Conservation (phyloP, 2,329 filamentous ascomycete species). For the Epicoccum nigrum region DNA sequence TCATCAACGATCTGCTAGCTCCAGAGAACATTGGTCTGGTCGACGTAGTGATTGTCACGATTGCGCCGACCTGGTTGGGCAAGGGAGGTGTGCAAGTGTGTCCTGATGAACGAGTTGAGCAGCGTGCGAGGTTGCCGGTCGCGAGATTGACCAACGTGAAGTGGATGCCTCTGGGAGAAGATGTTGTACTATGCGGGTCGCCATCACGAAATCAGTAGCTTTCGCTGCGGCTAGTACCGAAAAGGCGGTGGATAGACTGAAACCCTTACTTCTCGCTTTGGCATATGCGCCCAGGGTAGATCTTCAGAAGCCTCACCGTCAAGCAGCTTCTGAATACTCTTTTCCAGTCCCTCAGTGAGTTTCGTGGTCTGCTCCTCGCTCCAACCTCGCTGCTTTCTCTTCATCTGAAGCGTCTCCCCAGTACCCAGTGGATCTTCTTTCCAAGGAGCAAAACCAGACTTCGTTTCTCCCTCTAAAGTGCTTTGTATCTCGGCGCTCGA, state of each 20-base stretch:
- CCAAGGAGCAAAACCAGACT: conserved; percentile 48
- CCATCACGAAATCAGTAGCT: conserved; percentile 48
- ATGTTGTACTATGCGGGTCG: conserved; percentile 78
- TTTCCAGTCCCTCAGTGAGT: conserved; percentile 35
- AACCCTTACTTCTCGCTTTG: neutral
- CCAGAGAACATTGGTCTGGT: conserved; percentile 66
- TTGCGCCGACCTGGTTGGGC: conserved; percentile 91
- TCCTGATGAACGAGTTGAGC: conserved; percentile 63
- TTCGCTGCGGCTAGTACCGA: conserved; percentile 9
- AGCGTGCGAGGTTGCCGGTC: conserved; percentile 61
- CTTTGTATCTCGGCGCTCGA: conserved; percentile 42
- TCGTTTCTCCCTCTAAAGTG: conserved; percentile 46
- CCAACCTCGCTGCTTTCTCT: conserved; percentile 52
- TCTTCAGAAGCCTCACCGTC: conserved; percentile 25
- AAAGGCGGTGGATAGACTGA: conserved; percentile 6
- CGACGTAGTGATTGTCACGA: conserved; percentile 81
- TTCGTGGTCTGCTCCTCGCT: conserved; percentile 23
- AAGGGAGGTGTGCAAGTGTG: conserved; percentile 79
- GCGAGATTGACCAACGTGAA: conserved; percentile 69
- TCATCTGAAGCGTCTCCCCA: conserved; percentile 41
- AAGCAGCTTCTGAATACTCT: conserved; percentile 36
- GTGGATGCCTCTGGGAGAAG: conserved; percentile 81
- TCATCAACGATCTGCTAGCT: conserved; percentile 82
- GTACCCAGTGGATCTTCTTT: conserved; percentile 49
- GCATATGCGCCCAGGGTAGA: conserved; percentile 35